phyloP scores from a whole-genome alignment of 1,139 yeast genomes.

The Dujonia santamariae region DNA sequence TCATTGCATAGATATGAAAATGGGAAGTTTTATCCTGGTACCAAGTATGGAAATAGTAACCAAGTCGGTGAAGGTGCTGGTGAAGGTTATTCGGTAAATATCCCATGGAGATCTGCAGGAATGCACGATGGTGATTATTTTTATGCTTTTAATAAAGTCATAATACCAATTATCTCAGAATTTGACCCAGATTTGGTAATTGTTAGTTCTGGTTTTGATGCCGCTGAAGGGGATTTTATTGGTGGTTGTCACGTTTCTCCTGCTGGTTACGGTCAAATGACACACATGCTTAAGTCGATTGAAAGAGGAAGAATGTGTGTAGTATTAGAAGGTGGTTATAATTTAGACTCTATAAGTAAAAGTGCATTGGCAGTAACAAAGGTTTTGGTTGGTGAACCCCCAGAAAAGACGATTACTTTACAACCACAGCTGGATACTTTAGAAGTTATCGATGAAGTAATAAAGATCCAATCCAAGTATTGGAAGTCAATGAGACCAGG shows the following conservation, averaged over 20 bases:
- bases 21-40: constrained; percentile 93
- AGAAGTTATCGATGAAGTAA: constrained; percentile 84
- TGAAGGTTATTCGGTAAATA: constrained; percentile 80
- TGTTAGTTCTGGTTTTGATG: constrained; percentile 95
- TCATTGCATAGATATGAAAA: constrained; percentile 91
- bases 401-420: constrained; percentile 61
- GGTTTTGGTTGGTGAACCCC: constrained; percentile 92
- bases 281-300: constrained; percentile 81
- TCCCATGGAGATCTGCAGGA: constrained; percentile 94
- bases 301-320: constrained; percentile 90
- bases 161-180: constrained; percentile 86
- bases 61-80: constrained; percentile 86
- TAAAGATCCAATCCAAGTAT: constrained; percentile 74
- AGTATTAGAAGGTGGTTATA: constrained; percentile 95
- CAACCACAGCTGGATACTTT: constrained; percentile 77
- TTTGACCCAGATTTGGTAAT: constrained; percentile 91
- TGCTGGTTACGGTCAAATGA: constrained; percentile 94
- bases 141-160: constrained; percentile 84
- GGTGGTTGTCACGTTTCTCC: constrained; percentile 99
- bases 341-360: constrained; percentile 82
- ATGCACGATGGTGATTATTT: constrained; percentile 95
- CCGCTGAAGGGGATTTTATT: constrained; percentile 96
- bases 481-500: constrained; percentile 90
- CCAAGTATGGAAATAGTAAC: constrained; percentile 71
- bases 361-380: constrained; percentile 93